Evolutionary conservation across 2,329 filamentous ascomycete species (phyloP).

Genomic region (Dactylonectria macrodidyma): DNA sequence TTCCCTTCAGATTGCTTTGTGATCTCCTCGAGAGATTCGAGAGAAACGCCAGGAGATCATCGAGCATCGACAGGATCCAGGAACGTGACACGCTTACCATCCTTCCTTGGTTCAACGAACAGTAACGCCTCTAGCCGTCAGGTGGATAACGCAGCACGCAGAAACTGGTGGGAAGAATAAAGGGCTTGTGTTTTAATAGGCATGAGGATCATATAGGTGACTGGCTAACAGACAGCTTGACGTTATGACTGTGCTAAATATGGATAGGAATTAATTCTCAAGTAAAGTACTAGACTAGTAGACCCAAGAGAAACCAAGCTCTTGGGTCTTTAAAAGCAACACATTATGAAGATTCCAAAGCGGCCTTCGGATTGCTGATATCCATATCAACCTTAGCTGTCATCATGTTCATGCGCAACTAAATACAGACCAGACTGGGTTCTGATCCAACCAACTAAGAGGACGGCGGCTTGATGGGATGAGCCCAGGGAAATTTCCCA

Average conservation of each 20-base stretch:
- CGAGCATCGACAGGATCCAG: conserved; percentile 28
- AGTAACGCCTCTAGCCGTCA: background rate
- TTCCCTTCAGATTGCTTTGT: conserved; percentile 77
- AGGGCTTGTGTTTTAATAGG: background rate
- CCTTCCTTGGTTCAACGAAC: no score
- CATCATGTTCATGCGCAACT: background rate
- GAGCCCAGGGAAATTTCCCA: background rate
- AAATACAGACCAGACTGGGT: background rate
- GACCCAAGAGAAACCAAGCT: background rate
- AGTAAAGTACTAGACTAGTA: background rate
- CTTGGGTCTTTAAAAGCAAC: background rate
- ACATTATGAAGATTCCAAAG: background rate
- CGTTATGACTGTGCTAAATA: background rate
- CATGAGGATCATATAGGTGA: background rate
- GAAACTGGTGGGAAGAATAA: background rate
- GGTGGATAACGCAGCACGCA: background rate
- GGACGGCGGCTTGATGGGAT: background rate
- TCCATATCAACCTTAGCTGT: background rate
- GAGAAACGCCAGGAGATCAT: conserved; percentile 59
- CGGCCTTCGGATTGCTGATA: background rate
- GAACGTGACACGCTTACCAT: no score
- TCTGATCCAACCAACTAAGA: background rate
- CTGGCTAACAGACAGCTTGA: background rate
- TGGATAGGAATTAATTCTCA: background rate
- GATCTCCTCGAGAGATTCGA: conserved; percentile 74